Evolutionary conservation across 345 rosid species (phyloP).

Genomic region (Eucalyptus marginata): DNA sequence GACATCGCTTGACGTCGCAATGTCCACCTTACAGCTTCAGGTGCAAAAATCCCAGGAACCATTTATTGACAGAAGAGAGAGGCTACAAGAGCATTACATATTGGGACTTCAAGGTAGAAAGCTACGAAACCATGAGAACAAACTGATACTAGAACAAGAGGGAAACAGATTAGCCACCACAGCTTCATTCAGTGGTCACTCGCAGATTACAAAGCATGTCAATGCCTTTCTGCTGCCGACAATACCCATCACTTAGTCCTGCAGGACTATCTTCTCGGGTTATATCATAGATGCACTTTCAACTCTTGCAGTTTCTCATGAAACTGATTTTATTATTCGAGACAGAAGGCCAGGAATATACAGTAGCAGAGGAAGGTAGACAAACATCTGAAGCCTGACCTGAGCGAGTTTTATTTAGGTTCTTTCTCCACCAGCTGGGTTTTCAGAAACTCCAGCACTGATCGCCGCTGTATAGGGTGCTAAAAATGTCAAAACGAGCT

Average conservation of each 20-base stretch:
- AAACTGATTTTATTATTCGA: neutral
- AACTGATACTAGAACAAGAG: neutral
- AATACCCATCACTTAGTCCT: neutral
- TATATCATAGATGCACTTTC: neutral
- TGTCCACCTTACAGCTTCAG: neutral
- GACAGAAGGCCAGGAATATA: neutral
- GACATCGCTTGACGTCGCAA: neutral
- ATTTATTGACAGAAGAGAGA: neutral
- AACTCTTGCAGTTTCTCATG: neutral
- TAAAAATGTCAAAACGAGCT: neutral
- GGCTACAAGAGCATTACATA: neutral
- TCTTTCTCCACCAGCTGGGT: conserved; percentile 53
- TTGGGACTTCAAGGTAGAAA: neutral
- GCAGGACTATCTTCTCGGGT: neutral
- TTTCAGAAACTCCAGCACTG: conserved; percentile 72
- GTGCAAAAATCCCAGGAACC: neutral
- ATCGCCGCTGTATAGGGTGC: conserved; percentile 42
- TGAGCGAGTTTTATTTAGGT: conserved; percentile 3
- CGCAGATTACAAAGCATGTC: neutral
- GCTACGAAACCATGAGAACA: neutral
- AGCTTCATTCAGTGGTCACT: neutral
- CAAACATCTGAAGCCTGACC: neutral
- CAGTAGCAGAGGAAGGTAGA: neutral
- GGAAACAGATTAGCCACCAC: neutral
- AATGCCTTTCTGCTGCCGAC: neutral